Conservation (phyloP, 139 green algal species). For the Edaphochlamys debaryana region DNA sequence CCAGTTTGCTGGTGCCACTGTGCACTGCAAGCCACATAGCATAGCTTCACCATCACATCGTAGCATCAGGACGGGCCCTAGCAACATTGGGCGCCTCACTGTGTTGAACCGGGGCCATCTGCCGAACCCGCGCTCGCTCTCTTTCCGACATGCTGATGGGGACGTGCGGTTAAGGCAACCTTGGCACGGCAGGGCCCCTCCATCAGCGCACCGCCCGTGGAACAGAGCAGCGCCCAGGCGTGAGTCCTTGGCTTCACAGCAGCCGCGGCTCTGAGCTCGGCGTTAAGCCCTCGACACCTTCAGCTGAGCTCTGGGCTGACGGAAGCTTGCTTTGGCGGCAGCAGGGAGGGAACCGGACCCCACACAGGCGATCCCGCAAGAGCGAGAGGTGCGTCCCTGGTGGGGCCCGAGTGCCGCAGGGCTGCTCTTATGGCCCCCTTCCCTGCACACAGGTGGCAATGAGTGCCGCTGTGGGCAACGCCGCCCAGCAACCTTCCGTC, state of each 20-base stretch:
- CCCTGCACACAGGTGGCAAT: slow-evolving; percentile 38
- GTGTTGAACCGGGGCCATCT: too few species aligned
- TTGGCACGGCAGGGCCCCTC: slow-evolving; percentile 5
- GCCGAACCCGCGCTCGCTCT: too few species aligned
- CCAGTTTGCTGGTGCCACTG: too few species aligned
- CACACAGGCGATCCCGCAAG: too few species aligned
- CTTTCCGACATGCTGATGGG: slow-evolving; percentile 19
- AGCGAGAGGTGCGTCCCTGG: too few species aligned
- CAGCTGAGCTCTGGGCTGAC: neutral
- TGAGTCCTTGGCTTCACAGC: slow-evolving; percentile 17
- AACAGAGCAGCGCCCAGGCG: slow-evolving; percentile 3
- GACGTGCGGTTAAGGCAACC: neutral
- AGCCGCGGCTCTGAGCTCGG: too few species aligned
- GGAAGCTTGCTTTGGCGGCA: neutral
- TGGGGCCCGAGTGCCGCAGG: too few species aligned
- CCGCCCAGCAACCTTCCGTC: slow-evolving; percentile 36
- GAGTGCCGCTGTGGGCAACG: slow-evolving; percentile 37
- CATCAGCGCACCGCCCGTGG: neutral
- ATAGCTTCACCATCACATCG: too few species aligned
- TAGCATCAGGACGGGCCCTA: too few species aligned
- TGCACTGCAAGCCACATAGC: too few species aligned
- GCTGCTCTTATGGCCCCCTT: too few species aligned
- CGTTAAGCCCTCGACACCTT: neutral
- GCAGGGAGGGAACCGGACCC: neutral
- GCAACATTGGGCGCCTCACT: too few species aligned